A percentile compares a stretch with the other conserved stretches of the same genome.
Conservation (phyloP, 2,329 filamentous ascomycete genomes). For the Stagonosporopsis chrysanthemi region DNA sequence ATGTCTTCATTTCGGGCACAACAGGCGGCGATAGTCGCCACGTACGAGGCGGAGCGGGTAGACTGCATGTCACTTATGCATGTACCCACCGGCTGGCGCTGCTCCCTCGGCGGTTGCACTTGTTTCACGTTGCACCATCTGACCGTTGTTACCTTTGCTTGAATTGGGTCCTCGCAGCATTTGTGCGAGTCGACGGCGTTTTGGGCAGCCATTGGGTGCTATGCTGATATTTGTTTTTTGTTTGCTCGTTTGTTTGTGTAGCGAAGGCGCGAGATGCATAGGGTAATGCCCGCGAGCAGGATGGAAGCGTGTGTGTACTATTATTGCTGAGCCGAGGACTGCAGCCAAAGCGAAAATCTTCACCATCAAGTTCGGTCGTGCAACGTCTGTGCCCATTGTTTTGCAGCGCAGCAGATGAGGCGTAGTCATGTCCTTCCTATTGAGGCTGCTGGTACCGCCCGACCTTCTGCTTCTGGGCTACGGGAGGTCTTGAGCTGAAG, state of each 20-base stretch:
- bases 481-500: conserved; percentile 15
- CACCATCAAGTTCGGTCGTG: conserved; percentile 5
- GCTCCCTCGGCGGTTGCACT: neutral
- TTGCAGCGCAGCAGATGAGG: conserved; percentile 6
- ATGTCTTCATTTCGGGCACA: conserved; percentile 18
- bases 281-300: conserved; percentile 18
- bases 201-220: conserved; percentile 7
- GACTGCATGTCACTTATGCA: conserved; percentile 19
- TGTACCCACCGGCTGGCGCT: conserved; percentile 3
- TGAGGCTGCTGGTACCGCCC: conserved; percentile 14
- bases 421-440: conserved; percentile 15
- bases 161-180: conserved; percentile 10
- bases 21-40: conserved; percentile 42
- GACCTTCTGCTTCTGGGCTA: conserved; percentile 21
- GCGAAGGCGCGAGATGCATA: conserved; percentile 23
- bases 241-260: conserved; percentile 19
- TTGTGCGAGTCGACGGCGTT: conserved; percentile 21
- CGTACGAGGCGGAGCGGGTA: conserved; percentile 26
- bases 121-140: conserved; percentile 1
- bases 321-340: conserved; percentile 20
- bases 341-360: conserved; percentile 15
- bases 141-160: neutral
- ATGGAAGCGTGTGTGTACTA: conserved; percentile 27
- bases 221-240: conserved; percentile 13
- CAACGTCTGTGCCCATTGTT: conserved; percentile 11